Conservation (phyloP, 352 stramenopile species). For the Phytophthora lateralis region DNA sequence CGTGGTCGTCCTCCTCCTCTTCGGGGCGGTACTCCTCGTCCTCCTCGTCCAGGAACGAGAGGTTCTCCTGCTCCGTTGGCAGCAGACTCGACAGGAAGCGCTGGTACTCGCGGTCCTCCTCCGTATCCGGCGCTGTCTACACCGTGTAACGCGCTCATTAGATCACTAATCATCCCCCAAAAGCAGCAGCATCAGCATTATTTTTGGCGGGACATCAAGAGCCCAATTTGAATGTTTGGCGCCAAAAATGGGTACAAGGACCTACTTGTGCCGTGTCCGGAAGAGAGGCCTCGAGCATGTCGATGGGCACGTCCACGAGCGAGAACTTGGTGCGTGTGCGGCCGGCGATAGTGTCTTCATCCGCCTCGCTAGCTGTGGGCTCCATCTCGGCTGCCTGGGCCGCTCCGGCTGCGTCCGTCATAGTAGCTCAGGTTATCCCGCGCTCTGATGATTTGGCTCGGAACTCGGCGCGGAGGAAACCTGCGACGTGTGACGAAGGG, state of each 20-base stretch:
- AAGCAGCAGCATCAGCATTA: constrained; percentile 2
- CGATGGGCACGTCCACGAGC: constrained; percentile 75
- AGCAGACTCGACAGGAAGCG: constrained; percentile 82
- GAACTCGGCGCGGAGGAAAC: constrained; percentile 7
- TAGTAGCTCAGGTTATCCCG: constrained; percentile 3
- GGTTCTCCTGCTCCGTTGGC: constrained; percentile 69
- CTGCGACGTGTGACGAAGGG: constrained; percentile 28
- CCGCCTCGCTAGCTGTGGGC: background rate
- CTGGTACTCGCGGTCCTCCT: constrained; percentile 78
- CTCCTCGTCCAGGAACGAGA: constrained; percentile 87
- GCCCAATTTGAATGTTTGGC: constrained; percentile 17
- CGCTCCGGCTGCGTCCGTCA: constrained; percentile 12
- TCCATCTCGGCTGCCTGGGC: background rate
- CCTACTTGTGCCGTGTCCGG: constrained; percentile 33
- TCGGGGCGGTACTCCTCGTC: constrained; percentile 82
- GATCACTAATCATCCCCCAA: background rate
- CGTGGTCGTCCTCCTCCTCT: constrained; percentile 75
- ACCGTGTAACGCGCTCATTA: constrained; percentile 22
- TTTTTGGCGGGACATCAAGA: constrained; percentile 39
- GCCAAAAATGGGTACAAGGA: constrained; percentile 11
- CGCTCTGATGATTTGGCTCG: constrained; percentile 13
- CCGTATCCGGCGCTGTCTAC: constrained; percentile 32
- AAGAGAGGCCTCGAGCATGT: constrained; percentile 69
- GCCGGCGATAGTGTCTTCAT: constrained; percentile 62
- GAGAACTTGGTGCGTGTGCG: constrained; percentile 81